These are phyloP conservation scores for Centaurea solstitialis DNA, from an alignment of 129 eudicot species.

Conservation along the genomic window DNA sequence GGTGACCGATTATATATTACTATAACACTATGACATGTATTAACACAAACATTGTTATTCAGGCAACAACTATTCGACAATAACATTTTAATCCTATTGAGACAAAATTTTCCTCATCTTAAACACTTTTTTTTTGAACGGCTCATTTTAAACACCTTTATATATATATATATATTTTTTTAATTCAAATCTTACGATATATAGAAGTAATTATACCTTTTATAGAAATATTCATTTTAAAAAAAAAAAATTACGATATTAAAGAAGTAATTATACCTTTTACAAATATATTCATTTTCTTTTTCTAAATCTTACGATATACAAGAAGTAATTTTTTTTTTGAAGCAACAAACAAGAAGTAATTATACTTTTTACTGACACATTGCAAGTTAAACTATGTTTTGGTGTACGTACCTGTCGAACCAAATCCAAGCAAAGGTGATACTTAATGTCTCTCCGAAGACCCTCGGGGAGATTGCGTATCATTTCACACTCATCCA, in stretches of 20 bases:
- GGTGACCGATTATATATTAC: background rate
- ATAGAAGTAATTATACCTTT: no score
- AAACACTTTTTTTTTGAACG: no score
- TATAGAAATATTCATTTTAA: no score
- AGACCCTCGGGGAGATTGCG: conserved; percentile 95
- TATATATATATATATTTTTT: no score
- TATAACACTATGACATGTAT: background rate
- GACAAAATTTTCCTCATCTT: background rate
- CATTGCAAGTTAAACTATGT: background rate
- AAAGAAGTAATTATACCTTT: no score
- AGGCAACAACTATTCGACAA: background rate
- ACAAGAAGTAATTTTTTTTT: background rate
- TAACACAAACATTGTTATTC: background rate
- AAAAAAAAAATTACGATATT: no score
- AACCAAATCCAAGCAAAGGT: conserved; percentile 90
- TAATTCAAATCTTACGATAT: no score
- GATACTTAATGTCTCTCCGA: conserved; percentile 96
- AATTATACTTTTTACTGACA: background rate
- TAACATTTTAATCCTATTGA: background rate
- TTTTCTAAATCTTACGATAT: background rate
- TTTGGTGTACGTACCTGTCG: conserved; percentile 57
- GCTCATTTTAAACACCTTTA: no score
- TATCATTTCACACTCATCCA: conserved; percentile 96
- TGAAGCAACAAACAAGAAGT: no score
- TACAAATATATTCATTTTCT: background rate